Evolutionary conservation across 495 filamentous ascomycete species (phyloP).

Genomic region (Xylaria acuta): DNA sequence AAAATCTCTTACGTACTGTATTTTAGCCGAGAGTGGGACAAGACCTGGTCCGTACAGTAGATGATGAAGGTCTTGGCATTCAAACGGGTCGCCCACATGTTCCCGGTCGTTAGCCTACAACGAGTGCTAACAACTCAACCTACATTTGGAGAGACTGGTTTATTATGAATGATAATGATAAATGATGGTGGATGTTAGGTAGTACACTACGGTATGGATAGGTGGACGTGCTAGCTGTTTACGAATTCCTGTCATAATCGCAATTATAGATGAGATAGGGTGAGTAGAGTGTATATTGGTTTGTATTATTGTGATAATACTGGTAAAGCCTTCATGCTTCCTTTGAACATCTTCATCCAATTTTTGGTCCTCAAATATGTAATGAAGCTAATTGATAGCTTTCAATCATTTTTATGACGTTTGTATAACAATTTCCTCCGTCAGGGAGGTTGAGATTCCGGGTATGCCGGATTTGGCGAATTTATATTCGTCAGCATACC

Average conservation of each 20-base stretch:
- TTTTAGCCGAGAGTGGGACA: background rate
- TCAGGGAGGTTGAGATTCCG: background rate
- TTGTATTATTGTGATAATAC: slow-evolving; percentile 10
- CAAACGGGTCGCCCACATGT: too few species aligned
- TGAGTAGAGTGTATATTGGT: background rate
- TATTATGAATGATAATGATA: background rate
- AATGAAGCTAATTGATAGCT: slow-evolving; percentile 6
- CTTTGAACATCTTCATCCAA: background rate
- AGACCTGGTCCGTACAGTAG: background rate
- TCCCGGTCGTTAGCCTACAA: too few species aligned
- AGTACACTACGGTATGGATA: background rate
- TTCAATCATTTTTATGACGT: background rate
- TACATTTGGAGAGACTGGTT: background rate
- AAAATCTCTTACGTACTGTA: background rate
- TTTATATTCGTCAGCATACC: background rate
- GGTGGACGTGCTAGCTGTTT: background rate
- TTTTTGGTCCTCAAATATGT: background rate
- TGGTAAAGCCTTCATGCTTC: background rate
- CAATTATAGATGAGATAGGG: background rate
- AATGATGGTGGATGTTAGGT: background rate
- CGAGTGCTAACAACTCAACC: background rate
- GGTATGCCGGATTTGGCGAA: slow-evolving; percentile 6
- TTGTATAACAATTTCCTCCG: background rate
- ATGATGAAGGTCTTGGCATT: background rate
- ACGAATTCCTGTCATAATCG: background rate